phyloP scores from a whole-genome alignment of 495 filamentous ascomycete genomes.

The Niebla homalea region DNA sequence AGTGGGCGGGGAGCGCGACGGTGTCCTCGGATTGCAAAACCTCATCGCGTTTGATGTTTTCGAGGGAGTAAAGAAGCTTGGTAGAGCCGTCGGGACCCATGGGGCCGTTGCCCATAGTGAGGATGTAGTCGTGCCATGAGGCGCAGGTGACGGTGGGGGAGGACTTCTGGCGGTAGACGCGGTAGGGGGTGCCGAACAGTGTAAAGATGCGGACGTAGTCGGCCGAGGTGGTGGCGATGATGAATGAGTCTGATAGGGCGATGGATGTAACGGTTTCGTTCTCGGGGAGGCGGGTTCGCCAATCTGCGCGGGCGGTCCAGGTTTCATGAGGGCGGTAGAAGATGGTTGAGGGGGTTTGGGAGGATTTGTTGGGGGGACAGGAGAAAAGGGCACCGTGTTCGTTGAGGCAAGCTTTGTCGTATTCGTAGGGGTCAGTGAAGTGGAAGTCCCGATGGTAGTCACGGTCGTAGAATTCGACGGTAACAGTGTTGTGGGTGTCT shows the following conservation, averaged over 20 bases:
- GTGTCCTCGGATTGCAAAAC: slow-evolving; percentile 84
- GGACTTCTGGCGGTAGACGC: slow-evolving; percentile 82
- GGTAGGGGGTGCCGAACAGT: slow-evolving; percentile 76
- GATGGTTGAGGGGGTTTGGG: slow-evolving; percentile 61
- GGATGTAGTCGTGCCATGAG: slow-evolving; percentile 83
- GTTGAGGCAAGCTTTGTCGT: slow-evolving; percentile 89
- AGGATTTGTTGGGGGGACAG: slow-evolving; percentile 50
- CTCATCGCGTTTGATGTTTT: slow-evolving; percentile 89
- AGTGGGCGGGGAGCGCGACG: slow-evolving; percentile 64
- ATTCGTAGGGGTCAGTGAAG: slow-evolving; percentile 84
- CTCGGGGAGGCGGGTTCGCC: slow-evolving; percentile 69
- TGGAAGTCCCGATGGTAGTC: slow-evolving; percentile 88
- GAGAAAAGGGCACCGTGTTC: slow-evolving; percentile 81
- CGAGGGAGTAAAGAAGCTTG: slow-evolving; percentile 69
- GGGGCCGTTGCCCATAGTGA: slow-evolving; percentile 86
- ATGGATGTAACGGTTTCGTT: slow-evolving; percentile 72
- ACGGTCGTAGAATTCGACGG: slow-evolving; percentile 93
- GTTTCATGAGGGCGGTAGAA: slow-evolving; percentile 96
- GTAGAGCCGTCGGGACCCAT: slow-evolving; percentile 63
- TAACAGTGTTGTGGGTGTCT: slow-evolving; percentile 86
- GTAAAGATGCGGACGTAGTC: slow-evolving; percentile 89
- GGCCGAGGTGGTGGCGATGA: slow-evolving; percentile 70
- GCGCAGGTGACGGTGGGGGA: slow-evolving; percentile 80
- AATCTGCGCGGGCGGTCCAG: slow-evolving; percentile 83
- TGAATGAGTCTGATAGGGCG: slow-evolving; percentile 81